These are phyloP conservation scores for Excoecaria agallocha DNA, from an alignment of 345 rosid genomes.

Conservation along the genomic window DNA sequence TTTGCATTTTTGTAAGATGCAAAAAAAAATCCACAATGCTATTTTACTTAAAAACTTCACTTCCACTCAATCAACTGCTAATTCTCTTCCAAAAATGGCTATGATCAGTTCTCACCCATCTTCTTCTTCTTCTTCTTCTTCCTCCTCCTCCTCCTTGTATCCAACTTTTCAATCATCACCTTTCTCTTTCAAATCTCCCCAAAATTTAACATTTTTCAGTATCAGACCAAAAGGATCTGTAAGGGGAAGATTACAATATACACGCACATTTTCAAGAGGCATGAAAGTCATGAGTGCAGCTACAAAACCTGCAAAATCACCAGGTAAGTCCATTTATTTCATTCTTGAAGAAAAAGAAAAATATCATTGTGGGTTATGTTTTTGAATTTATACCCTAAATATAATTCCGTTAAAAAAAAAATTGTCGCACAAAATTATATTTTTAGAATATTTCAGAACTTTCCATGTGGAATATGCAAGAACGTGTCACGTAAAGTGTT, in stretches of 20 bases:
- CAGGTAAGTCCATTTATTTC: constrained; percentile 44
- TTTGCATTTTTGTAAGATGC: constrained; percentile 40
- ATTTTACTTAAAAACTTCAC: no score
- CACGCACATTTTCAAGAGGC: constrained; percentile 21
- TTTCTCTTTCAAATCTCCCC: constrained; percentile 34
- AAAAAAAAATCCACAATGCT: constrained; percentile 22
- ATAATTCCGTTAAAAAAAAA: no score
- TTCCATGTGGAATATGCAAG: no score
- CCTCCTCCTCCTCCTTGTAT: constrained; percentile 27
- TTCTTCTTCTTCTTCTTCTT: constrained; percentile 31
- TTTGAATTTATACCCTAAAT: no score
- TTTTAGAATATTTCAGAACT: no score
- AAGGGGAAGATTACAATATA: constrained; percentile 14
- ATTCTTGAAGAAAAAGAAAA: background rate
- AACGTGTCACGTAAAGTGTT: no score
- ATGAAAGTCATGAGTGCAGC: constrained; percentile 56
- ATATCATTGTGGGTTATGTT: background rate
- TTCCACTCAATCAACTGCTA: no score
- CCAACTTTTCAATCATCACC: constrained; percentile 40
- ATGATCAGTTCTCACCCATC: constrained; percentile 39
- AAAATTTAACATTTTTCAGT: constrained; percentile 10
- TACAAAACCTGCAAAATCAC: constrained; percentile 79
- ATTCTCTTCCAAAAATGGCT: constrained; percentile 39
- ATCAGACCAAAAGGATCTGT: constrained; percentile 24
- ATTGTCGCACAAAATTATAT: no score